Evolutionary conservation across 1,284 basidiomycete species (phyloP).

Genomic region (Sporisorium scitamineum): DNA sequence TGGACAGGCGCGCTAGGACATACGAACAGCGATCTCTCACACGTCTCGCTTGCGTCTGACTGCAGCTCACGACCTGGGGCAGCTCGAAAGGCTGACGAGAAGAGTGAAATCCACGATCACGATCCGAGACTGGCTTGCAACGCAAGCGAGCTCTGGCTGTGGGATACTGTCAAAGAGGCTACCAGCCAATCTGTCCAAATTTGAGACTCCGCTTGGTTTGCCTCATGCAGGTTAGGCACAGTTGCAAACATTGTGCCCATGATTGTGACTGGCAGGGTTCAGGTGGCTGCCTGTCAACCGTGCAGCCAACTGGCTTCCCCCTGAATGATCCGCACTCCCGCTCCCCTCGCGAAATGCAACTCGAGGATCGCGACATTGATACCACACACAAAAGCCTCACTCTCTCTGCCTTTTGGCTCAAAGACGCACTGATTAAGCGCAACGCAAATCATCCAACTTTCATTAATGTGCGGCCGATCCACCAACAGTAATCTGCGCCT

Average conservation of each 20-base stretch:
- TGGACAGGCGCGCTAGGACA: not conserved
- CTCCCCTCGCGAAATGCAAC: not conserved
- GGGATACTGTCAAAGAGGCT: not conserved
- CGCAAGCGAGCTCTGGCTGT: not conserved
- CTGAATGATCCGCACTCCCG: not conserved
- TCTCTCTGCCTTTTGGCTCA: not conserved
- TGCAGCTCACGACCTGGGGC: not conserved
- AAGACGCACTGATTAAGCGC: not conserved
- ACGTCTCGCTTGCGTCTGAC: not conserved
- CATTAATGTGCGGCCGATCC: not conserved
- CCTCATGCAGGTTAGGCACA: not conserved
- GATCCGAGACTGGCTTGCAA: constrained; percentile 4
- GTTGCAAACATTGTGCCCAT: not conserved
- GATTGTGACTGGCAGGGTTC: not conserved
- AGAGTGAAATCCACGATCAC: not conserved
- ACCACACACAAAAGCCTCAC: constrained; percentile 1
- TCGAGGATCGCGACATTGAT: constrained; percentile 1
- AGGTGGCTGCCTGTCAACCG: constrained; percentile 5
- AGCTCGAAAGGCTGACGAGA: not conserved
- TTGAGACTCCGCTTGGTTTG: constrained; percentile 1
- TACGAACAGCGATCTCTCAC: not conserved
- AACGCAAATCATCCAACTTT: constrained; percentile 1
- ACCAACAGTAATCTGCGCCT: not conserved
- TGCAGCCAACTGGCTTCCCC: too few species aligned
- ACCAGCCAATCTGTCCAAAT: not conserved